Conservation (phyloP, 2,329 filamentous ascomycete genomes). For the Sporothrix luriei region DNA sequence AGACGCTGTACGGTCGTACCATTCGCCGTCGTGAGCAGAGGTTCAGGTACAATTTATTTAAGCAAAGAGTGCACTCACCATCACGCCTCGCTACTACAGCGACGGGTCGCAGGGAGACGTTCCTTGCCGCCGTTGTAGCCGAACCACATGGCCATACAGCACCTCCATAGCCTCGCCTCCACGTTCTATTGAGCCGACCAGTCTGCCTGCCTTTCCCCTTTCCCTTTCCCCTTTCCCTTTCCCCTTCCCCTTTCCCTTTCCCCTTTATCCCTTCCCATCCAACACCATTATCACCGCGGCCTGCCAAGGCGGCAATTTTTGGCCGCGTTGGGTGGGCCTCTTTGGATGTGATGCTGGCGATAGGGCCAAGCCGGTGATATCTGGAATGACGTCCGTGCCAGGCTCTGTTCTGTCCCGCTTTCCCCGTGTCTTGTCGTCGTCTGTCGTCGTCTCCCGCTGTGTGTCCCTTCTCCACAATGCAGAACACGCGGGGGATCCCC, state of each 20-base stretch:
- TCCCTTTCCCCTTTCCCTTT: not conserved
- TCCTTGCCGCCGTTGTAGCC: not conserved
- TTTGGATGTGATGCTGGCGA: not conserved
- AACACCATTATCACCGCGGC: not conserved
- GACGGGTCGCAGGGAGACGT: conserved; percentile 1
- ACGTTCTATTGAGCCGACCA: not conserved
- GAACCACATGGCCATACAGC: not conserved
- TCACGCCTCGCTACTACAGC: too few species aligned
- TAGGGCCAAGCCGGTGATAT: conserved; percentile 6
- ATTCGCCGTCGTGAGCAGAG: too few species aligned
- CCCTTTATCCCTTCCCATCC: not conserved
- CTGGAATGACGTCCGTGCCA: not conserved
- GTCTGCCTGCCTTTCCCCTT: not conserved
- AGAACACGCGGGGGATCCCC: conserved; percentile 8
- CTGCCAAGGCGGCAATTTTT: conserved; percentile 19
- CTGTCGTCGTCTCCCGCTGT: not conserved
- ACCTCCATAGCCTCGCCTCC: not conserved
- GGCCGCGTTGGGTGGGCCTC: not conserved
- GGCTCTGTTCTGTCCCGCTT: not conserved
- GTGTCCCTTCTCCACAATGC: not conserved
- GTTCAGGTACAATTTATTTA: too few species aligned
- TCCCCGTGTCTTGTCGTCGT: not conserved
- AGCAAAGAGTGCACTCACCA: too few species aligned
- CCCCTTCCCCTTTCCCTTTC: not conserved
- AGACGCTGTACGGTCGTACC: too few species aligned